Base-by-base conservation (phyloP, 2,329 filamentous ascomycete species). In the Pestalotiopsis sp. region DNA sequence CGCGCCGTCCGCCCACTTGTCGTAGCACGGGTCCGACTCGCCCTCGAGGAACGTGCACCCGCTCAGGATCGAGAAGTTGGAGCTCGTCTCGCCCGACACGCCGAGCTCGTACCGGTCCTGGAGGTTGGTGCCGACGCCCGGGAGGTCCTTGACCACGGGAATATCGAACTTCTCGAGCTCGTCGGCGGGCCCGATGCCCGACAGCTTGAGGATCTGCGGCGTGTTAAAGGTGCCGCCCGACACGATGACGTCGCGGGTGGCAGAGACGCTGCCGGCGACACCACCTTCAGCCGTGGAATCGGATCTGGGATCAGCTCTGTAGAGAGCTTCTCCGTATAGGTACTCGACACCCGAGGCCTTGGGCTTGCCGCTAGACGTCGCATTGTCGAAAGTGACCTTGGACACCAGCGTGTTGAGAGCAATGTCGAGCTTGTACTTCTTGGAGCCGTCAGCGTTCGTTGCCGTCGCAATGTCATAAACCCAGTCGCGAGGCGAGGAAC, bases 341-440 rank as follows among this genome's bases (percentile, higher is more conserved):
- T 83, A 86, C 68, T 86, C 81, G n/a, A 87, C 82, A 4, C 85
- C 85, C 0, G 77, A 82, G 5, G 85, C 85, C 27, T 77, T 78
- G 0, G 84, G 84, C 6, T 78, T 77, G 17, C 38, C 52, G 38
- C 68, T 64, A 9, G 67, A 70, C 2, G 71, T 77, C 3, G 73
- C 73, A 41, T 78, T 75, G 67, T 86, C 80, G 67, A 86, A 85
- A 23, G 73, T 73, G 38, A 86, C 75, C 72, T 82, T 84, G 49
- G 83, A 85, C 12, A 81, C 84, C 41, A 82, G 77, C 61, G 78
- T 80, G 74, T 85, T 80, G 20, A 85, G 82, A 58, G 83, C 81
- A 66, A 91, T 80, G 68, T 89, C 86, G 1, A 91, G 83, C 58
- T 83, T 85, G 75, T 89, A 90, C 71, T 80, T 85, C 73, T 85